phyloP scores from a whole-genome alignment of 257 asterid genomes.

The Rhazya stricta region DNA sequence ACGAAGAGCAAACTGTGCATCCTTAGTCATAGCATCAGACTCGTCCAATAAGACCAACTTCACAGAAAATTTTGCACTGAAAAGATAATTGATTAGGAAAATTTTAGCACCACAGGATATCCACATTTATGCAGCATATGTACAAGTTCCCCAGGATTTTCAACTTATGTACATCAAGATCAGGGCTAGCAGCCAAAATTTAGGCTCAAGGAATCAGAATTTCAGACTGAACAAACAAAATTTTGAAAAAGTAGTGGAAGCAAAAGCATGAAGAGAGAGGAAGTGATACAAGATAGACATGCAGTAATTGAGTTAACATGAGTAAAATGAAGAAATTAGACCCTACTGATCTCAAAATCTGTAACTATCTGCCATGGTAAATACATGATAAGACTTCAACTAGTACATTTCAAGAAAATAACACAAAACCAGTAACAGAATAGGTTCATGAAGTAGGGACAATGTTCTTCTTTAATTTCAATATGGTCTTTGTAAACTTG shows the following conservation, averaged over 20 bases:
- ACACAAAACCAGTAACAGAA: neutral
- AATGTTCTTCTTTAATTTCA: neutral
- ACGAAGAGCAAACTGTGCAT: conserved; percentile 96
- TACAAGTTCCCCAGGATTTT: neutral
- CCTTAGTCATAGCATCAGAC: conserved; percentile 99
- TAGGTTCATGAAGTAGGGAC: neutral
- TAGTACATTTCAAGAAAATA: neutral
- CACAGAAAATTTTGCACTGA: conserved; percentile 69
- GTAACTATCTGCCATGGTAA: neutral
- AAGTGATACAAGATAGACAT: neutral
- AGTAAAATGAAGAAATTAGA: neutral
- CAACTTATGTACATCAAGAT: neutral
- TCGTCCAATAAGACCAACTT: conserved; percentile 90
- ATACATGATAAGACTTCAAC: neutral
- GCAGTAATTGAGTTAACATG: neutral
- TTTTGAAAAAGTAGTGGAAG: neutral
- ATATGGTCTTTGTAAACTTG: neutral
- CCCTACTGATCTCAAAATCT: neutral
- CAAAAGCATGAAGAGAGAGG: neutral
- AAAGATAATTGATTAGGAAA: conserved; percentile 12
- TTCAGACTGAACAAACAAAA: neutral
- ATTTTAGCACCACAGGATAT: neutral
- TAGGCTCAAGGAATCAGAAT: neutral
- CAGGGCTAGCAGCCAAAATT: neutral
- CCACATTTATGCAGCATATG: neutral